Evolutionary conservation across 169 alveolate species (phyloP), one percentile per base, ranked within the genome.

Genomic region (Babesia bigemina): DNA sequence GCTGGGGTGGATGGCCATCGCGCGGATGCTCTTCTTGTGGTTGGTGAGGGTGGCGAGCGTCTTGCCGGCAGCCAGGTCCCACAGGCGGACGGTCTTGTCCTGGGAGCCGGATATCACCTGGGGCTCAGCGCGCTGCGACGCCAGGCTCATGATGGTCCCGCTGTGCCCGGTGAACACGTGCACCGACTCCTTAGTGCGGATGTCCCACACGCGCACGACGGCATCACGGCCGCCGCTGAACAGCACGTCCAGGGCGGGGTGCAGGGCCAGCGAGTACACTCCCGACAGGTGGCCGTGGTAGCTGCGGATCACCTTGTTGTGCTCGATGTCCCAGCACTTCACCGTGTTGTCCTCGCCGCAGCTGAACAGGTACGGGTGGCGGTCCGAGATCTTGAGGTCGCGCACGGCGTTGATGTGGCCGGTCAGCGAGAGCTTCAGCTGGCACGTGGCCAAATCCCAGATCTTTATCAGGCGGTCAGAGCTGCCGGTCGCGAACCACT

Each of bases 321-420:
- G 96, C 89, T 98, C 99, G 65, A 97, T 91, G 83, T 98, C 99
- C 99, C 99, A 97, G 78, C 99, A 97, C 83, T 94, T 94, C 49
- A 96, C 98, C 49, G 97, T 92, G 88, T 96, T 96, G 86, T 97
- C 99, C 86, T 98, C 99, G 17, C 98, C 98, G 70, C 98, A 96
- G 63, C 98, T 95, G 95, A 98, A 98, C 63, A 98, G 87, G 90
- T 96, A 98, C 14, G 99, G 99, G 78, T 97, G 98, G 70, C 98
- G 92, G 48, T 93, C 91, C 47, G 98, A 94, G 56, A 97, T 94
- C 48, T 92, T 89, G 49, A 98, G 90, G 57, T 95, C 98, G 21
- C 99, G 93, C 50, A 98, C 95, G 28, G 99, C 88, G 87, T 95
- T 92, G 62, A 97, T 96, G 86, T 98, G 99, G 10, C 99, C 99